phyloP scores from a whole-genome alignment of 2,329 filamentous ascomycete species.

The Fusarium chaquense region DNA sequence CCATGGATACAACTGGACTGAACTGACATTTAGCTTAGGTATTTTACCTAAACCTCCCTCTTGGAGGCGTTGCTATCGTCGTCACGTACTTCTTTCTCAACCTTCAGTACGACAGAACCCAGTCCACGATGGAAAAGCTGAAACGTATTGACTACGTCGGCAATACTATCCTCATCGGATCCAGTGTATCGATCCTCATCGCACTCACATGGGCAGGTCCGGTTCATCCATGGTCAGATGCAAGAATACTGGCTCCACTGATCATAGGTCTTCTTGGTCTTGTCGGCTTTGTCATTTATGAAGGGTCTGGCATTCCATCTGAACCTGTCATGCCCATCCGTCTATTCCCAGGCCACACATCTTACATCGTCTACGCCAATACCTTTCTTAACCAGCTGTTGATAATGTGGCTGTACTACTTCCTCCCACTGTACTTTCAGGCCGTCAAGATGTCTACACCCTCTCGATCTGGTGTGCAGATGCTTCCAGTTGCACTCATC shows the following conservation, averaged over 20 bases:
- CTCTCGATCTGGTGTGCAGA: slow-evolving; percentile 49
- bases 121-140: slow-evolving; percentile 48
- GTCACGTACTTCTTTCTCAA: slow-evolving; percentile 54
- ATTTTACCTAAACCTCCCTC: slow-evolving; percentile 60
- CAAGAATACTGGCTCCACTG: slow-evolving; percentile 56
- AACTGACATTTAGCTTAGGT: slow-evolving; percentile 36
- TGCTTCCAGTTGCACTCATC: slow-evolving; percentile 51
- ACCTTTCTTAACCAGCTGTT: slow-evolving; percentile 42
- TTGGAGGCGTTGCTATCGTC: slow-evolving; percentile 51
- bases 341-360: slow-evolving; percentile 41
- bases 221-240: slow-evolving; percentile 56
- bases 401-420: slow-evolving; percentile 55
- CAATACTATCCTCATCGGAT: slow-evolving; percentile 56
- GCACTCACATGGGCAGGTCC: slow-evolving; percentile 60
- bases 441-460: slow-evolving; percentile 53
- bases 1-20: not conserved
- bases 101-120: slow-evolving; percentile 47
- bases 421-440: slow-evolving; percentile 62
- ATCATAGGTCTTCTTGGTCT: slow-evolving; percentile 45
- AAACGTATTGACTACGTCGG: slow-evolving; percentile 59
- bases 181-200: slow-evolving; percentile 56
- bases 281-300: slow-evolving; percentile 35
- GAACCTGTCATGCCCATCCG: slow-evolving; percentile 46
- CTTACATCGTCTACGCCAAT: slow-evolving; percentile 40
- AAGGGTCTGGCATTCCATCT: slow-evolving; percentile 36